Evolutionary conservation across 768 basidiomycete genomes (phyloP), one percentile per base, ranked within the genome.

Genomic region (Naematelia aurantialba): DNA sequence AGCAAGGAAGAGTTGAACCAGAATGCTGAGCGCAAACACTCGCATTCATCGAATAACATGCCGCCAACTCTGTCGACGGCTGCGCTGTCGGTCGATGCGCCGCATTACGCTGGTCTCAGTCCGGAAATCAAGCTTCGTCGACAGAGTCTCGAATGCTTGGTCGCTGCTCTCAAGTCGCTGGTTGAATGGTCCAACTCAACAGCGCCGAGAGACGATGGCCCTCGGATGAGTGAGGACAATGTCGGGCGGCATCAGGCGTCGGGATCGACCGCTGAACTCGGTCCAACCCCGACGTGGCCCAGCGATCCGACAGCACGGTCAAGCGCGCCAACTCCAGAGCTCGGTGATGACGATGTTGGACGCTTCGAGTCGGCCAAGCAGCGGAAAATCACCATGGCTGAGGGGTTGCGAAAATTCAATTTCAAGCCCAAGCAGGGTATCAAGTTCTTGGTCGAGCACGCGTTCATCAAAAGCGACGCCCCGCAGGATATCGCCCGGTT

Each of bases 401-500:
- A 98, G 74, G 96, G 96, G 25, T 89, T 98, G 78, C 92, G 88
- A 77, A 91, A 91, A 78, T 99, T 99, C 79, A 97, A 98, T 75
- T 91, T 87, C 81, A 98, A 96, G 79, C 93, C 94, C n/a, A 98
- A 97, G 79, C 84, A 86, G 66, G 96, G 96, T 14, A 82, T 98
- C 52, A 82, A 88, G 79, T 97, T 90, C 75, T 81, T 98, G 61
- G 76, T 91, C 22, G 89, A 96, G 70, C 82, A 85, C 34, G 93
- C 92, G 11, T 91, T 96, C 74, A 91, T 99, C 60, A 77, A 83
- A 22, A 85, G 83, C 66, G 83, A 80, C 17, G 78, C 82, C 3
- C 89, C 96, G 1, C 78, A 82, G 51, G 88, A 90, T 67, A 82
- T 99, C 57, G 94, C 94, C 0, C 78, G 78, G 17, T 98, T 99